Evolutionary conservation across 495 filamentous ascomycete genomes (phyloP).

Genomic region (Cercophora scortea): DNA sequence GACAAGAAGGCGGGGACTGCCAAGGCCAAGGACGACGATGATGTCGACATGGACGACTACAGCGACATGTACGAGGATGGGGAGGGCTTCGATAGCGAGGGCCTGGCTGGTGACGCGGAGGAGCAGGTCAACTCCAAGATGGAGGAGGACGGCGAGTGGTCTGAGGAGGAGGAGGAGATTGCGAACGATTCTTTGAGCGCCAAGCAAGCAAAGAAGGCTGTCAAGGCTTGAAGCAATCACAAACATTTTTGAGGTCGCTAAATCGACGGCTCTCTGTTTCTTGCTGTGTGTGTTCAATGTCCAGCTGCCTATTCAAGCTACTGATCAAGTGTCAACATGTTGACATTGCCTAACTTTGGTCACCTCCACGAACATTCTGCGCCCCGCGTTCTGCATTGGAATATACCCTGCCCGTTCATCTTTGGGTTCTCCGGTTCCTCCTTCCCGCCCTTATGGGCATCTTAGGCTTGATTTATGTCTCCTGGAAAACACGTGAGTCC

Average conservation of each 20-base stretch:
- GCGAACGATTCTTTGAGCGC: background rate
- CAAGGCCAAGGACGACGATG: conserved; percentile 51
- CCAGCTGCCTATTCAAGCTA: too few species aligned
- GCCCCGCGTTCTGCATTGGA: too few species aligned
- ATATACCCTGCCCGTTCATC: too few species aligned
- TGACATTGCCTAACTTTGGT: too few species aligned
- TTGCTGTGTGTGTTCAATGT: too few species aligned
- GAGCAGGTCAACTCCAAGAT: conserved; percentile 47
- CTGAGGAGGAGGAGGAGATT: conserved; percentile 43
- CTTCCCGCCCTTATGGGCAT: too few species aligned
- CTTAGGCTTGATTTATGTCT: too few species aligned
- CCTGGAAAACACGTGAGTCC: too few species aligned
- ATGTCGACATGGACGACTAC: conserved; percentile 53
- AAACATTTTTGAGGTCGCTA: background rate
- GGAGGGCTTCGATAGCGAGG: conserved; percentile 48
- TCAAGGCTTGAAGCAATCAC: background rate
- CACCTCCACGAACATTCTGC: too few species aligned
- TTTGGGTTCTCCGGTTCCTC: too few species aligned
- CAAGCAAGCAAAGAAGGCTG: background rate
- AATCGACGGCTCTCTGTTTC: too few species aligned
- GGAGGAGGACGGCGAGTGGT: conserved; percentile 46
- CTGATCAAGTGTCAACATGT: too few species aligned
- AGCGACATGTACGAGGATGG: conserved; percentile 51
- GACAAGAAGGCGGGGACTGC: conserved; percentile 43
- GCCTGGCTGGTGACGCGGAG: conserved; percentile 51